These are phyloP conservation scores for Aspergillus bridgeri DNA, from an alignment of 495 filamentous ascomycete genomes.

Conservation along the genomic window DNA sequence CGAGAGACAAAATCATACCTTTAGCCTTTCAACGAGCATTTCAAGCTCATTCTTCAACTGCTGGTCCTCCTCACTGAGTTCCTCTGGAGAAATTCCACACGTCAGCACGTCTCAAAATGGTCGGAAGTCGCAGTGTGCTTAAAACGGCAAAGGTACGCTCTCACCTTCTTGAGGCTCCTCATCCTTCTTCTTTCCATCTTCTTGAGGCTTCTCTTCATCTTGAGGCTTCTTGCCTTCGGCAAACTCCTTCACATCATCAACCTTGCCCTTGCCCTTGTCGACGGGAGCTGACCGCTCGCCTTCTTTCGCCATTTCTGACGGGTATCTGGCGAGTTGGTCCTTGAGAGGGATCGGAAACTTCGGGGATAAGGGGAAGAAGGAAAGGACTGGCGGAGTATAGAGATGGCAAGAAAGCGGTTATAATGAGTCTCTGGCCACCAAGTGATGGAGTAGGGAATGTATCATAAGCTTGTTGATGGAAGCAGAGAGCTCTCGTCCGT, in stretches of 20 bases:
- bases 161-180: constrained; percentile 59
- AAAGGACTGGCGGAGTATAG: constrained; percentile 3
- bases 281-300: constrained; percentile 77
- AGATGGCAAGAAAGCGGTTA: constrained; percentile 14
- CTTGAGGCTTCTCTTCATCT: constrained; percentile 63
- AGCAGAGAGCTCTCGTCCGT: constrained; percentile 34
- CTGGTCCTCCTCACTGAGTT: constrained; percentile 96
- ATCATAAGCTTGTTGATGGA: constrained; percentile 44
- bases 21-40: constrained; percentile 94
- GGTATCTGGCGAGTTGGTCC: constrained; percentile 34
- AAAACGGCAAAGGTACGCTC: constrained; percentile 10
- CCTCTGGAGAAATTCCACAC: constrained; percentile 51
- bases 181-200: constrained; percentile 71
- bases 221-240: constrained; percentile 60
- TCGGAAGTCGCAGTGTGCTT: not conserved
- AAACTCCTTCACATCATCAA: constrained; percentile 56
- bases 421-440: constrained; percentile 24
- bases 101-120: constrained; percentile 6
- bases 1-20: constrained; percentile 50
- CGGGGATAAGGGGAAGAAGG: constrained; percentile 6
- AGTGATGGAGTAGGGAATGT: constrained; percentile 29
- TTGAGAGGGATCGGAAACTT: constrained; percentile 7
- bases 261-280: constrained; percentile 97
- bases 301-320: constrained; percentile 78
- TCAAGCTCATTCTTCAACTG: constrained; percentile 97